Evolutionary conservation across 2,329 filamentous ascomycete genomes (phyloP).

Genomic region (Botrytis fragariae): DNA sequence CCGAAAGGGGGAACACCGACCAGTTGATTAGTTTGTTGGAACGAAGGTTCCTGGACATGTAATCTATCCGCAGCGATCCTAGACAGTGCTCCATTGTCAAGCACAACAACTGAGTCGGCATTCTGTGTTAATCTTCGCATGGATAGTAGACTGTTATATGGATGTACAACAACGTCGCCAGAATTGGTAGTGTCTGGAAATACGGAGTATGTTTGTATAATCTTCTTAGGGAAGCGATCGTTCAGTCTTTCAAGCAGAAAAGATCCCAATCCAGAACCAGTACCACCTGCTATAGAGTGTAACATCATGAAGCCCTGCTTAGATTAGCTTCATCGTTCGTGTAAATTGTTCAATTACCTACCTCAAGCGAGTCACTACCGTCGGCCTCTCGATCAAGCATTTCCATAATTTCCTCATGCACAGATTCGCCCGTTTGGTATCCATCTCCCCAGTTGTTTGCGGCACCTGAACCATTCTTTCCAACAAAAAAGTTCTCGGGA

Average conservation of each 20-base stretch:
- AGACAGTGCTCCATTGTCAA: slow-evolving; percentile 92
- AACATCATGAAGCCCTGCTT: slow-evolving; percentile 91
- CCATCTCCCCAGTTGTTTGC: slow-evolving; percentile 99
- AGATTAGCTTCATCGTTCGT: slow-evolving; percentile 30
- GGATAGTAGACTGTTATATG: slow-evolving; percentile 93
- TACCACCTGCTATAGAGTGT: slow-evolving; percentile 96
- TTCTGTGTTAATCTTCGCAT: slow-evolving; percentile 92
- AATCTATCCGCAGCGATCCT: slow-evolving; percentile 92
- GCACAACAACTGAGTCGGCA: slow-evolving; percentile 93
- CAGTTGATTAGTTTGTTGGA: slow-evolving; percentile 95
- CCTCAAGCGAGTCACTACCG: slow-evolving; percentile 94
- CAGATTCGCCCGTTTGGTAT: slow-evolving; percentile 85
- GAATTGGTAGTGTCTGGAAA: slow-evolving; percentile 90
- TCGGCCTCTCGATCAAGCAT: slow-evolving; percentile 99
- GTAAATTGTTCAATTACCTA: slow-evolving; percentile 38
- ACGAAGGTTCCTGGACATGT: slow-evolving; percentile 92
- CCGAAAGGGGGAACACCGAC: slow-evolving; percentile 45
- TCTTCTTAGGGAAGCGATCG: slow-evolving; percentile 96
- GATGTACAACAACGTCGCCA: slow-evolving; percentile 92
- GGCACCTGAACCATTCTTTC: slow-evolving; percentile 88
- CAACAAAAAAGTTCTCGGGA: slow-evolving; percentile 97
- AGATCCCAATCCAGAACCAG: slow-evolving; percentile 91
- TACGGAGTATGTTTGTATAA: slow-evolving; percentile 98
- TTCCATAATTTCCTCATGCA: slow-evolving; percentile 97
- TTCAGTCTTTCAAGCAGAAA: slow-evolving; percentile 95